Evolutionary conservation across 371 early-diverging fungal genomes (phyloP).

Genomic region (Mortierella sp.): DNA sequence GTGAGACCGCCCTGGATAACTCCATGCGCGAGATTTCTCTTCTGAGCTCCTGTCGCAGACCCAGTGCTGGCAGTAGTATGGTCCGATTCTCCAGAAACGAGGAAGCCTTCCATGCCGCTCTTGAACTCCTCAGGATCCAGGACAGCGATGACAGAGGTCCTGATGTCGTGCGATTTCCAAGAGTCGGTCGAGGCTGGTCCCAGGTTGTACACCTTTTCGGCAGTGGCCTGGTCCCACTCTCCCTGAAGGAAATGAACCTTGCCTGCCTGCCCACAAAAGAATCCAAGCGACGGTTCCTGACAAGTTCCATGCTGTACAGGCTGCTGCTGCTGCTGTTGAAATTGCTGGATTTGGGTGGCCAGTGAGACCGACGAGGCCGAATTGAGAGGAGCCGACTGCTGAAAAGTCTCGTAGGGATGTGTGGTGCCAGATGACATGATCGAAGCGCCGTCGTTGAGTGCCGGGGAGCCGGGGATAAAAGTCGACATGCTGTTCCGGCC

Average conservation of each 20-base stretch:
- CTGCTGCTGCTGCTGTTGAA: neutral
- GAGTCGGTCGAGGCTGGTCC: slow-evolving; percentile 57
- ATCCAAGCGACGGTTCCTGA: slow-evolving; percentile 45
- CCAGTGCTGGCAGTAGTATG: neutral
- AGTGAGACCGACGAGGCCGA: slow-evolving; percentile 25
- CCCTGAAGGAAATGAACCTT: slow-evolving; percentile 59
- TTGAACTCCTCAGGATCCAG: slow-evolving; percentile 54
- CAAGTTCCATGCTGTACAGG: neutral
- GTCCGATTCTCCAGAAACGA: neutral
- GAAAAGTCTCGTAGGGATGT: slow-evolving; percentile 8
- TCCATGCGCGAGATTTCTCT: slow-evolving; percentile 31
- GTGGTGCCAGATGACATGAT: slow-evolving; percentile 2
- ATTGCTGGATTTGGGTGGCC: neutral
- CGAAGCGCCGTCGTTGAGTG: slow-evolving; percentile 16
- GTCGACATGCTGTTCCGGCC: slow-evolving; percentile 41
- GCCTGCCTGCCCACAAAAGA: slow-evolving; percentile 58
- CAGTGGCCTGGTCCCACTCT: slow-evolving; percentile 56
- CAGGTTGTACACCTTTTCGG: slow-evolving; percentile 55
- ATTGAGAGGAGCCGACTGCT: slow-evolving; percentile 4
- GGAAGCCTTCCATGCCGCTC: slow-evolving; percentile 27
- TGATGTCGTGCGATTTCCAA: slow-evolving; percentile 53
- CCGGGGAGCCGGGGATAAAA: slow-evolving; percentile 10
- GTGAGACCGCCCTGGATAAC: slow-evolving; percentile 58
- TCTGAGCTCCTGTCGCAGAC: neutral
- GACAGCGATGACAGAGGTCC: slow-evolving; percentile 46